A percentile compares a stretch with the other conserved stretches of the same genome.
Evolutionary conservation across 805 yeast species (phyloP).

Genomic region (Pichia exigua): DNA sequence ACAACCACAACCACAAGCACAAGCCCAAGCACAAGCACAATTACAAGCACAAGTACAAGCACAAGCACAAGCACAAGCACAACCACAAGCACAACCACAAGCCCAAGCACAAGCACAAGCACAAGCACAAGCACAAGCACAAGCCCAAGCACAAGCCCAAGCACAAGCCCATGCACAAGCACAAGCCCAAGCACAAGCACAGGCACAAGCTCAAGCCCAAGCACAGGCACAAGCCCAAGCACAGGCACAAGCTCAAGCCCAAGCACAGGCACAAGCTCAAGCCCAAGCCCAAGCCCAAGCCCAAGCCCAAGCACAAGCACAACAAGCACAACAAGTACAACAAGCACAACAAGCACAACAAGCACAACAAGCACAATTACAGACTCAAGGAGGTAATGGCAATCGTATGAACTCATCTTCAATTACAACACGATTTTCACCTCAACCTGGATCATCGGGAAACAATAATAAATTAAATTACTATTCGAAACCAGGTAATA

Average conservation of each 20-base stretch:
- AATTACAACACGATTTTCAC: constrained; percentile 24
- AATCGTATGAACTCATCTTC: constrained; percentile 12
- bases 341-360: neutral
- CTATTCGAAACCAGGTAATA: neutral
- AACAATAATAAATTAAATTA: neutral
- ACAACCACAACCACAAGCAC: constrained; percentile 11
- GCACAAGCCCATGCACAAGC: constrained; percentile 13
- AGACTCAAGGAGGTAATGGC: constrained; percentile 9
- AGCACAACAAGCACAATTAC: neutral
- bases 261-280: constrained; percentile 15
- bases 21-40: constrained; percentile 17
- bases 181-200: too few species aligned
- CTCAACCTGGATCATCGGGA: constrained; percentile 19
- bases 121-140: too few species aligned
- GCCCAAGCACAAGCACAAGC: too few species aligned
- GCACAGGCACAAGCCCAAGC: constrained; percentile 19
- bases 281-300: constrained; percentile 6
- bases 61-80: neutral
- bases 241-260: constrained; percentile 13
- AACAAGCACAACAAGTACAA: neutral
- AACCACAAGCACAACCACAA: too few species aligned
- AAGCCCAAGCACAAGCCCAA: constrained; percentile 5
- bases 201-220: too few species aligned
- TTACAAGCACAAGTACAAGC: constrained; percentile 11
- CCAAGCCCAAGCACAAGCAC: constrained; percentile 21